These are phyloP conservation scores for Trypanosoma theileri DNA, from an alignment of 208 protist species.

Conservation along the genomic window DNA sequence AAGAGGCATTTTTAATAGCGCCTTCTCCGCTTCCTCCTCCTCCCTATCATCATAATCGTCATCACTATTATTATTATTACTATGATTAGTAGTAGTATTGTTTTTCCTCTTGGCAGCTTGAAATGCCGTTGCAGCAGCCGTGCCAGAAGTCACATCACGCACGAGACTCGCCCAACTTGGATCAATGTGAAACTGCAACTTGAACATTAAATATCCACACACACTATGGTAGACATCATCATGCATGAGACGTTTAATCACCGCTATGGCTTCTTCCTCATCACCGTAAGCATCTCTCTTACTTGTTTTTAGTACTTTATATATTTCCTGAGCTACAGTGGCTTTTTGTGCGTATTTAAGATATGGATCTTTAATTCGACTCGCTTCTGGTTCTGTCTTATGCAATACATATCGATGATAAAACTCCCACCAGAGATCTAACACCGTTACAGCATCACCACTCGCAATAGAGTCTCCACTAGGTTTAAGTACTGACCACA, in stretches of 20 bases:
- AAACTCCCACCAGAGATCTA: constrained; percentile 77
- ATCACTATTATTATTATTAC: neutral
- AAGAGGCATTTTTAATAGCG: constrained; percentile 42
- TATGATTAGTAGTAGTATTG: neutral
- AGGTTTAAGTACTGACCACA: constrained; percentile 51
- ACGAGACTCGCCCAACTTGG: constrained; percentile 63
- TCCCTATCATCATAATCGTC: neutral
- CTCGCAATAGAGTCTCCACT: constrained; percentile 1
- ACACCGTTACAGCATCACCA: constrained; percentile 32
- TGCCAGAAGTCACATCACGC: constrained; percentile 41
- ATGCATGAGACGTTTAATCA: constrained; percentile 42
- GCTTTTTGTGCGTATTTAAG: constrained; percentile 35
- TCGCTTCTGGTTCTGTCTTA: constrained; percentile 58
- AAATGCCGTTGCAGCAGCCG: neutral
- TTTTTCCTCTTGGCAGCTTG: neutral
- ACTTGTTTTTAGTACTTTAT: constrained; percentile 16
- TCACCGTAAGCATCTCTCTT: constrained; percentile 19
- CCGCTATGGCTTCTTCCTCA: constrained; percentile 16
- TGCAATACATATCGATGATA: constrained; percentile 53
- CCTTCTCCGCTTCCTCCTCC: constrained; percentile 23
- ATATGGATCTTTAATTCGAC: constrained; percentile 35
- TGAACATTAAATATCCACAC: constrained; percentile 40
- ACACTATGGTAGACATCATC: constrained; percentile 60
- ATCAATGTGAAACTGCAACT: constrained; percentile 58
- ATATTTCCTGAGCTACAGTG: constrained; percentile 51